phyloP scores from a whole-genome alignment of 2,329 filamentous ascomycete species.

The Xylariaceae sp. region DNA sequence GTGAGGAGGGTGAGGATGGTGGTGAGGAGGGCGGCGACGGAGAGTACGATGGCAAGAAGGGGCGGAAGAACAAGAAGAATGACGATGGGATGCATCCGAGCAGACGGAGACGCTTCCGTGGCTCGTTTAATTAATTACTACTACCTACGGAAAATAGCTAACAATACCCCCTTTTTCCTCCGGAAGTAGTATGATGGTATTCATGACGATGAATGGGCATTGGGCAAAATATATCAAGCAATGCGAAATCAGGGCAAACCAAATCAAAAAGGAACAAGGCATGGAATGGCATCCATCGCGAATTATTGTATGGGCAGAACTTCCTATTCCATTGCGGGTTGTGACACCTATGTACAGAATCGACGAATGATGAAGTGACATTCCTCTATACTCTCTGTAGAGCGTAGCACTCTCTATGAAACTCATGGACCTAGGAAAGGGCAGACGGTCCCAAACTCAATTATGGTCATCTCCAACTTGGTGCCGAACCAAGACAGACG shows the following conservation, averaged over 20 bases:
- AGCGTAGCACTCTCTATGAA: slow-evolving; percentile 20
- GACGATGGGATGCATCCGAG: slow-evolving; percentile 46
- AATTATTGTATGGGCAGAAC: slow-evolving; percentile 8
- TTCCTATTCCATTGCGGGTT: slow-evolving; percentile 24
- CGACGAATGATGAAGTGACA: slow-evolving; percentile 21
- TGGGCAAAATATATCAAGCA: not conserved
- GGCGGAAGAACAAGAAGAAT: slow-evolving; percentile 15
- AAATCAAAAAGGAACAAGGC: not conserved
- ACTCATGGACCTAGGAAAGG: slow-evolving; percentile 11
- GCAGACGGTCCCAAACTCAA: slow-evolving; percentile 11
- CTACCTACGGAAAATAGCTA: not conserved
- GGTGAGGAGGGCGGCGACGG: slow-evolving; percentile 24
- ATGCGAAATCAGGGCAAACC: too few relatives aligned
- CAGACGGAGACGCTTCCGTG: slow-evolving; percentile 35
- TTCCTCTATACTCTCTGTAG: slow-evolving; percentile 19
- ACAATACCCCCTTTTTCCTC: not conserved
- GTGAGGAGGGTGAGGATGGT: slow-evolving; percentile 21
- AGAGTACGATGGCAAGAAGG: slow-evolving; percentile 30
- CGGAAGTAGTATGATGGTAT: not conserved
- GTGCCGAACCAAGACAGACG: slow-evolving; percentile 18
- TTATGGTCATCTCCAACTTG: slow-evolving; percentile 20
- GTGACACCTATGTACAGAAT: slow-evolving; percentile 29
- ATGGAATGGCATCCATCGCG: not conserved
- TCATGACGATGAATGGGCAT: not conserved
- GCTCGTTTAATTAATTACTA: slow-evolving; percentile 6